These are phyloP conservation scores for Pseudogymnoascus sp. DNA, from an alignment of 2,329 filamentous ascomycete species.

Conservation along the genomic window DNA sequence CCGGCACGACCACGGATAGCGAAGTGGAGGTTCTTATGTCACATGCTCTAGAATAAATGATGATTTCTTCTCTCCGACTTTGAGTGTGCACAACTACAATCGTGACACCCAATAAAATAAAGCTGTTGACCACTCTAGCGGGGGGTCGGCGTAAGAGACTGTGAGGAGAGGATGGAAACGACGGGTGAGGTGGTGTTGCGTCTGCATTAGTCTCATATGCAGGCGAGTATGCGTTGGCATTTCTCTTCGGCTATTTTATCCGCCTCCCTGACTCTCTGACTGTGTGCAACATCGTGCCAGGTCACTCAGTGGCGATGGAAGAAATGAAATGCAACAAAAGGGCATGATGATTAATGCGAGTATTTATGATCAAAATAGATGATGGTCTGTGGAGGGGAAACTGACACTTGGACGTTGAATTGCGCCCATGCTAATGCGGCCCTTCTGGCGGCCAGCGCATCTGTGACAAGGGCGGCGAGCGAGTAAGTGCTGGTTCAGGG, in stretches of 20 bases:
- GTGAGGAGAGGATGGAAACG: conserved; percentile 2
- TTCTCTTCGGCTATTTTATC: conserved; percentile 6
- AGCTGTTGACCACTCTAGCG: not conserved
- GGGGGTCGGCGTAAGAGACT: not conserved
- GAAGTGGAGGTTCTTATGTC: not conserved
- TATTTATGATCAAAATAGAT: not conserved
- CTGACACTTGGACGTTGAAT: not conserved
- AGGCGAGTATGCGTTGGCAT: conserved; percentile 7
- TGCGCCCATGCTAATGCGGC: not conserved
- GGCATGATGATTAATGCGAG: not conserved
- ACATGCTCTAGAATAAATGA: conserved; percentile 5
- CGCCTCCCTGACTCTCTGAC: not conserved
- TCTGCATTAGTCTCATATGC: conserved; percentile 8
- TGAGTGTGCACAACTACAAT: not conserved
- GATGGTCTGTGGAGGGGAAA: not conserved
- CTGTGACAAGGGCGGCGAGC: not conserved
- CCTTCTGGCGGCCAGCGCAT: conserved; percentile 2
- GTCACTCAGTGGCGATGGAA: not conserved
- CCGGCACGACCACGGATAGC: not conserved
- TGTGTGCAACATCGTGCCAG: conserved; percentile 2
- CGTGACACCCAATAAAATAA: conserved; percentile 1
- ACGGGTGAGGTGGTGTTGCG: conserved; percentile 8
- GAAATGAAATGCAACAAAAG: not conserved
- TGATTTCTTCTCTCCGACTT: not conserved
- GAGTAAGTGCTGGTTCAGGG: not conserved